Evolutionary conservation across 345 rosid genomes (phyloP).

Genomic region (Aegle marmelos): DNA sequence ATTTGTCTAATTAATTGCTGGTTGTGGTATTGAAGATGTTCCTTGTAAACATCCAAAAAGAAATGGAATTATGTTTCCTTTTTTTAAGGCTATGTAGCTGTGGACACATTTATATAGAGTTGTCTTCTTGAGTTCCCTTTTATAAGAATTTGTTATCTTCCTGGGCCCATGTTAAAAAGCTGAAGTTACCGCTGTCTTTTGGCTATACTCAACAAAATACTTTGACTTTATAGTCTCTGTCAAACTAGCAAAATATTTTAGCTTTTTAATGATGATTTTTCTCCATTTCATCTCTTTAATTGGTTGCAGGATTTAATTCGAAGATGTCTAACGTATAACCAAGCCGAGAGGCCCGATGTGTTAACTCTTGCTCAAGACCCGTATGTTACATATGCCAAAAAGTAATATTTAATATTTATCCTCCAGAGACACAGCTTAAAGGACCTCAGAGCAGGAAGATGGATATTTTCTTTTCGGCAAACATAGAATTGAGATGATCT

Average conservation of each 20-base stretch:
- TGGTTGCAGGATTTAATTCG: conserved; percentile 84
- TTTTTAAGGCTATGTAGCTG: background rate
- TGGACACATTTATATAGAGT: background rate
- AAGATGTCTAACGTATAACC: conserved; percentile 85
- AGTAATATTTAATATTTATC: conserved; percentile 23
- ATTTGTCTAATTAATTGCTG: background rate
- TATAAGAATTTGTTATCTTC: background rate
- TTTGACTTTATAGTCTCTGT: background rate
- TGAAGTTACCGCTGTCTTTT: background rate
- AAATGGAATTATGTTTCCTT: background rate
- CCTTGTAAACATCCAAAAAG: background rate
- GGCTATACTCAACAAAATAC: background rate
- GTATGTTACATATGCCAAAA: conserved; percentile 73
- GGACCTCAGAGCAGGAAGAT: conserved; percentile 13
- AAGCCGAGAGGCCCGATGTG: conserved; percentile 88
- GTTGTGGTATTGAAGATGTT: conserved; percentile 1
- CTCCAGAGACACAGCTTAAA: conserved; percentile 18
- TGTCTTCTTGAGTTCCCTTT: background rate
- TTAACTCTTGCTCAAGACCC: conserved; percentile 80
- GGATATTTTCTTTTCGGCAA: conserved; percentile 15
- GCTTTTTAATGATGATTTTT: background rate
- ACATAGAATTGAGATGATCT: conserved; percentile 5
- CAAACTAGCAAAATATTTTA: background rate
- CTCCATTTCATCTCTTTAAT: background rate
- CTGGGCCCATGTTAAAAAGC: background rate